Evolutionary conservation across 2,329 filamentous ascomycete species (phyloP), one percentile per base, ranked within the genome.

Genomic region (Acarospora socialis): DNA sequence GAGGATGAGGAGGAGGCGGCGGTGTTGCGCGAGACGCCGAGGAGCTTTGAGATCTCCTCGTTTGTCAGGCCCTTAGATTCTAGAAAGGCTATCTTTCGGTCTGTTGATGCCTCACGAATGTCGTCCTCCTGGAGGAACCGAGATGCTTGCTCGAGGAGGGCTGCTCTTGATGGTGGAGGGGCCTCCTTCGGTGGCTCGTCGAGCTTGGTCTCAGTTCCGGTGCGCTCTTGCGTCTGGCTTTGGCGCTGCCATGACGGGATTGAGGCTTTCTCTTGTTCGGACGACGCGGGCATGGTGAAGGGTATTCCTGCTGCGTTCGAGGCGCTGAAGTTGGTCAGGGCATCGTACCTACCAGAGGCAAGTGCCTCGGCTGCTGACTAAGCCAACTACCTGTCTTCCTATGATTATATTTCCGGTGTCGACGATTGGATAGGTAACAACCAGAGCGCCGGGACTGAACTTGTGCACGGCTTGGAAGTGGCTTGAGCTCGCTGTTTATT

Each of bases 51-150:
- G 38, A 92, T 81, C 39, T 87, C 73, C 19, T 66, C 62, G 4
- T 68, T 59, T 3, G 57, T 59, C 5, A 93, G 59, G 3, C 81
- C 81, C 52, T 94, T 94, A 30, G 70, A 71, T 47, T 75, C 67
- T 2, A 94, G 59, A 44, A 93, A 93, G 5, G 70, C 68, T 13
- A 69, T 61, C 59, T 92, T 92, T 54, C 73, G 76, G 34, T 81
- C 77, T 26, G 66, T 64, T 0, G 77, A 64, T 20, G 77, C 73
- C 53, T 77, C 60, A 36, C 68, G 72, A 35, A 93, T 80, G 13
- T 66, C 63, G 5, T 80, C 73, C 38, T 92, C 77, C 30, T 80
- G 63, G 3, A 94, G 66, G 49, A 93, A 94, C 32, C 65, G 70
- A 25, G 68, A 66, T 17, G 84, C 83, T 48, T 83, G 72, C 10